These are phyloP conservation scores for Chlorencoelia australis DNA, from an alignment of 2,329 filamentous ascomycete species.

Conservation along the genomic window DNA sequence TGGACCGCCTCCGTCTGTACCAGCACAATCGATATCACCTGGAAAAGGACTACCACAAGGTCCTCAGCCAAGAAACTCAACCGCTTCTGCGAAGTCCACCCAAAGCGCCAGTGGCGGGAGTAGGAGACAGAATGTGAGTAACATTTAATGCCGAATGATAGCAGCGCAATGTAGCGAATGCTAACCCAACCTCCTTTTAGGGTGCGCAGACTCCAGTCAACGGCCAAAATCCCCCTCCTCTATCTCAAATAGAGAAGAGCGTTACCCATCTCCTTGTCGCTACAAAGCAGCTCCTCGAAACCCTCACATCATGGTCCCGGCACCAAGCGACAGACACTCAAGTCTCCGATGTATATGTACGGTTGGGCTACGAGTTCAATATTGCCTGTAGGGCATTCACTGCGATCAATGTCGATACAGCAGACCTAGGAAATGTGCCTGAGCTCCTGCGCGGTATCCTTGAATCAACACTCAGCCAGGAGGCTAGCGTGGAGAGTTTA, in stretches of 20 bases:
- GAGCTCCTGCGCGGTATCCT: slow-evolving; percentile 83
- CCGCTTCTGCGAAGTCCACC: slow-evolving; percentile 53
- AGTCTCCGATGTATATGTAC: slow-evolving; percentile 96
- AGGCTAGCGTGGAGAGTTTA: slow-evolving; percentile 85
- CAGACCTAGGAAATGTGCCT: slow-evolving; percentile 88
- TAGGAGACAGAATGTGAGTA: slow-evolving; percentile 49
- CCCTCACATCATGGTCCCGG: slow-evolving; percentile 93
- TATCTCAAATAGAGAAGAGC: slow-evolving; percentile 98
- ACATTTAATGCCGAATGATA: not conserved
- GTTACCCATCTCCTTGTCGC: slow-evolving; percentile 95
- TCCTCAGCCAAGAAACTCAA: slow-evolving; percentile 53
- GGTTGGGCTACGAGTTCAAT: slow-evolving; percentile 97
- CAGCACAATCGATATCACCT: slow-evolving; percentile 50
- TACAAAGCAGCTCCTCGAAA: slow-evolving; percentile 95
- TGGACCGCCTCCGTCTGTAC: slow-evolving; percentile 43
- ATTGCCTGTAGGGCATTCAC: slow-evolving; percentile 95
- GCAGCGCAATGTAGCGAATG: not conserved
- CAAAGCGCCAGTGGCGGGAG: slow-evolving; percentile 37
- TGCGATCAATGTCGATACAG: slow-evolving; percentile 91
- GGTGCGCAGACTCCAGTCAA: slow-evolving; percentile 11
- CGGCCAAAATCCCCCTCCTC: slow-evolving; percentile 20
- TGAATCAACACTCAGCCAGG: slow-evolving; percentile 91
- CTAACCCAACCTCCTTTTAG: slow-evolving; percentile 12
- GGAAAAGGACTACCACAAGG: slow-evolving; percentile 37
- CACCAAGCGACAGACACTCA: slow-evolving; percentile 85